Percentiles rank a stretch among this genome's conserved stretches.
These are phyloP conservation scores for Ustilago trichophora DNA, from an alignment of 1,284 basidiomycete genomes.

Conservation along the genomic window DNA sequence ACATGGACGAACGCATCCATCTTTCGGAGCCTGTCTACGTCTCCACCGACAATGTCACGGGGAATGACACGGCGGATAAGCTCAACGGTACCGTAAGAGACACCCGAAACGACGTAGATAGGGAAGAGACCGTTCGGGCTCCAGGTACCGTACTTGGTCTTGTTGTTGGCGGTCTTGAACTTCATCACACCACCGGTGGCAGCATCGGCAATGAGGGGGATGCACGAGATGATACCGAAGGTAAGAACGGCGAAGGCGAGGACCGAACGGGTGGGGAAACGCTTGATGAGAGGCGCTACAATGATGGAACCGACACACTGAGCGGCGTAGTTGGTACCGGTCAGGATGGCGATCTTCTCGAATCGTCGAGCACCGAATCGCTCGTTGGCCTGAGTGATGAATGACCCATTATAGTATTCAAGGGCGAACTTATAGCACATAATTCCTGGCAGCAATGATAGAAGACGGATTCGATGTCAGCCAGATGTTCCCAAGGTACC, in stretches of 20 bases:
- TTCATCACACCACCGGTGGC: constrained; percentile 63
- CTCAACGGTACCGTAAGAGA: constrained; percentile 67
- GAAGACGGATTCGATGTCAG: too few species aligned
- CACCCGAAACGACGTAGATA: constrained; percentile 62
- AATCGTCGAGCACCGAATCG: constrained; percentile 52
- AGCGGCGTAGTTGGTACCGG: constrained; percentile 63
- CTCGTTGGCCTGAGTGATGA: constrained; percentile 63
- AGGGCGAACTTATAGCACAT: constrained; percentile 45
- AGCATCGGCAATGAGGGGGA: constrained; percentile 66
- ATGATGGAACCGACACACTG: constrained; percentile 63
- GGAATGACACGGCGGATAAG: constrained; percentile 67
- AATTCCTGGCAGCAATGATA: too few species aligned
- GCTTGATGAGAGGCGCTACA: constrained; percentile 66
- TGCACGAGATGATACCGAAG: constrained; percentile 64
- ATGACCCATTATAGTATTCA: constrained; percentile 55
- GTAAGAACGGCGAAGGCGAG: constrained; percentile 63
- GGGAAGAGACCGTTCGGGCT: constrained; percentile 65
- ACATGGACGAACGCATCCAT: constrained; percentile 68
- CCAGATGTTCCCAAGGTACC: too few species aligned
- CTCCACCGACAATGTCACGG: constrained; percentile 64
- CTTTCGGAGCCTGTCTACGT: constrained; percentile 61
- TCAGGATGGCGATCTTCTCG: constrained; percentile 60
- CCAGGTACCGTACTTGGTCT: constrained; percentile 64
- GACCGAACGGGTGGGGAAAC: constrained; percentile 65
- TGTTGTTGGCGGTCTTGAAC: constrained; percentile 56